Evolutionary conservation across 208 protist genomes (phyloP).

Genomic region (Baffinella frigidus): DNA sequence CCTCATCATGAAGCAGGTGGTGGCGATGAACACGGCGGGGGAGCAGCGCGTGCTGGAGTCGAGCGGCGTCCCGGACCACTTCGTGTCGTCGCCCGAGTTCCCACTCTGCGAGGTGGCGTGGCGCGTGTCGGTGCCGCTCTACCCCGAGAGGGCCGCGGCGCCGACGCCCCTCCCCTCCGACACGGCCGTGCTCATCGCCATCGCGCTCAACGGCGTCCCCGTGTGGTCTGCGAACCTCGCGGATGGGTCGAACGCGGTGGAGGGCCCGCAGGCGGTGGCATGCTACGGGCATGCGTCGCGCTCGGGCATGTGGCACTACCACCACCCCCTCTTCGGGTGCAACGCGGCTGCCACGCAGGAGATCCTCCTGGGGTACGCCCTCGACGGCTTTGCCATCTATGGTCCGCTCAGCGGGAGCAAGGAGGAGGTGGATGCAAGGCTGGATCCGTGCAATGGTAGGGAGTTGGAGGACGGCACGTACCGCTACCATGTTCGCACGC

Average conservation of each 20-base stretch:
- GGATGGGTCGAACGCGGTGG: neutral
- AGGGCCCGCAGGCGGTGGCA: neutral
- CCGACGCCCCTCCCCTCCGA: neutral
- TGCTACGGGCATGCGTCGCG: constrained; percentile 16
- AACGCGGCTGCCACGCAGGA: neutral
- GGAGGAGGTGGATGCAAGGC: neutral
- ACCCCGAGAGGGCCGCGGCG: neutral
- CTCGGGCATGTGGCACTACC: constrained; percentile 50
- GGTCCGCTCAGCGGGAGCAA: neutral
- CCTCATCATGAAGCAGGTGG: no score
- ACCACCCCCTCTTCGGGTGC: constrained; percentile 15
- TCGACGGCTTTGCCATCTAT: constrained; percentile 12
- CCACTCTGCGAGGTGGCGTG: neutral
- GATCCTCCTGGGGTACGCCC: neutral
- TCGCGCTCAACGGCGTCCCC: neutral
- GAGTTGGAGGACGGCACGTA: neutral
- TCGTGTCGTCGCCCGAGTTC: neutral
- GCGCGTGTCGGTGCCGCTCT: neutral
- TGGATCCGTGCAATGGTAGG: constrained; percentile 10
- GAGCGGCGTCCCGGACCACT: neutral
- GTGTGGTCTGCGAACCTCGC: neutral
- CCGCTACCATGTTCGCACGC: constrained; percentile 13
- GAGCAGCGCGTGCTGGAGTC: no score
- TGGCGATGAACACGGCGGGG: no score
- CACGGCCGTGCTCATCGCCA: neutral